These are phyloP conservation scores for Candida sonorensis DNA, from an alignment of 805 yeast genomes.

Conservation along the genomic window DNA sequence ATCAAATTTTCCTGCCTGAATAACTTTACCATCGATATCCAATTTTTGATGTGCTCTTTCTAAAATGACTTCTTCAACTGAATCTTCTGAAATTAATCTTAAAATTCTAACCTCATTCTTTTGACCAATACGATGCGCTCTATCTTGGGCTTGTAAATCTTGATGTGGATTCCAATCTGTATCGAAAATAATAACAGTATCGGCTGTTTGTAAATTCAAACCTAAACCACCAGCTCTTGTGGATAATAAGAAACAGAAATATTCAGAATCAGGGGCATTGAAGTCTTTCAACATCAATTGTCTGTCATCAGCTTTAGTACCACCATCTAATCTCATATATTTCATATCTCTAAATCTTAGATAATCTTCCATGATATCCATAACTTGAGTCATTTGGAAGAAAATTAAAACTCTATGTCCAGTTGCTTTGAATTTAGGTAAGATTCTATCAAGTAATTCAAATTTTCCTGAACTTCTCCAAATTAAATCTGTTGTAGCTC, in stretches of 20 bases:
- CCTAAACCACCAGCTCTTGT: conserved; percentile 91
- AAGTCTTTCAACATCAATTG: conserved; percentile 64
- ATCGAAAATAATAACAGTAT: conserved; percentile 79
- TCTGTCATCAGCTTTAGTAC: conserved; percentile 80
- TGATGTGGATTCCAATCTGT: conserved; percentile 93
- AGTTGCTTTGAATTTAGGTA: conserved; percentile 66
- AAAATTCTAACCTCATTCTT: conserved; percentile 80
- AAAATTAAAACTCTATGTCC: conserved; percentile 79
- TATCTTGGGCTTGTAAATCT: conserved; percentile 84
- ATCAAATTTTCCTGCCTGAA: conserved; percentile 88
- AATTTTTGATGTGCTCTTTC: conserved; percentile 79
- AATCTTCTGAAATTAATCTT: conserved; percentile 72
- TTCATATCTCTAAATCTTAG: conserved; percentile 59
- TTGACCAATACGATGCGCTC: conserved; percentile 88
- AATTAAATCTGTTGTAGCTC: conserved; percentile 55
- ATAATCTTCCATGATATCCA: conserved; percentile 87
- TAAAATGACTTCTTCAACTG: conserved; percentile 77
- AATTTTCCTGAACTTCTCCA: conserved; percentile 80
- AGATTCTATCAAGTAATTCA: conserved; percentile 65
- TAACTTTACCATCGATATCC: conserved; percentile 84
- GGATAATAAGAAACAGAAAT: conserved; percentile 70
- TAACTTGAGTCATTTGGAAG: conserved; percentile 85
- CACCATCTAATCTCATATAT: conserved; percentile 75
- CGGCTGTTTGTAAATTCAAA: conserved; percentile 80
- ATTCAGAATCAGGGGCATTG: conserved; percentile 70